Conservation (phyloP, 306 rosid species). For the Glycyrrhiza uralensis region DNA sequence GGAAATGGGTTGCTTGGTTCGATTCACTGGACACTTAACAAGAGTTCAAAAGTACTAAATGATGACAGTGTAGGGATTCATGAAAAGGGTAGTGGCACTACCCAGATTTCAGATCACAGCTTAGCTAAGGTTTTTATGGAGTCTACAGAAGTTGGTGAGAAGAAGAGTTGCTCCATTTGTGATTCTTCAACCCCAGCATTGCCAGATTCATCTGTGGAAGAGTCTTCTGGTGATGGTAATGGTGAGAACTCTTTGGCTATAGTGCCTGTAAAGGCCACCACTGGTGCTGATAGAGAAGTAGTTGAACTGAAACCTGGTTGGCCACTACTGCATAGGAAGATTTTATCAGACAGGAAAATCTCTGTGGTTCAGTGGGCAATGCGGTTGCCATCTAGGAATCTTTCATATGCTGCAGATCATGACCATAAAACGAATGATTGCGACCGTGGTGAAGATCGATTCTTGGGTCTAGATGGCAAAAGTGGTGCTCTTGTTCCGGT, state of each 20-base stretch:
- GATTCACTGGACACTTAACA: constrained; percentile 33
- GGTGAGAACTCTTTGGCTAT: constrained; percentile 58
- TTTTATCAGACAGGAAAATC: constrained; percentile 38
- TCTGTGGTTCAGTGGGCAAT: constrained; percentile 97
- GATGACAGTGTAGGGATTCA: constrained; percentile 25
- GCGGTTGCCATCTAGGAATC: constrained; percentile 66
- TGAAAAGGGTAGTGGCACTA: constrained; percentile 6
- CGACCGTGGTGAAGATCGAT: constrained; percentile 28
- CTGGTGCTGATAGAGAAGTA: constrained; percentile 31
- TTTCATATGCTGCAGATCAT: constrained; percentile 28
- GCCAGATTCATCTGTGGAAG: constrained; percentile 32
- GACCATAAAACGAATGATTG: constrained; percentile 19
- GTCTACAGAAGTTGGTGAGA: constrained; percentile 22
- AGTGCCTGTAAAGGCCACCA: constrained; percentile 55
- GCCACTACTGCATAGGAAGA: constrained; percentile 70
- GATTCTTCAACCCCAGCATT: constrained; percentile 13
- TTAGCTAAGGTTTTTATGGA: constrained; percentile 47
- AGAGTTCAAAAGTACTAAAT: constrained; percentile 45
- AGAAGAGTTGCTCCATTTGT: constrained; percentile 53
- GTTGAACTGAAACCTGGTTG: constrained; percentile 78
- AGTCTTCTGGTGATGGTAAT: constrained; percentile 29
- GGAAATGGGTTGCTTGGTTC: constrained; percentile 52
- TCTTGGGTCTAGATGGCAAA: constrained; percentile 45
- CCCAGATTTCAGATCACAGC: constrained; percentile 42
- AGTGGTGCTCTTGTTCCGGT: constrained; percentile 80